Conservation (phyloP, 2,329 filamentous ascomycete genomes). For the Aspergillus felis region DNA sequence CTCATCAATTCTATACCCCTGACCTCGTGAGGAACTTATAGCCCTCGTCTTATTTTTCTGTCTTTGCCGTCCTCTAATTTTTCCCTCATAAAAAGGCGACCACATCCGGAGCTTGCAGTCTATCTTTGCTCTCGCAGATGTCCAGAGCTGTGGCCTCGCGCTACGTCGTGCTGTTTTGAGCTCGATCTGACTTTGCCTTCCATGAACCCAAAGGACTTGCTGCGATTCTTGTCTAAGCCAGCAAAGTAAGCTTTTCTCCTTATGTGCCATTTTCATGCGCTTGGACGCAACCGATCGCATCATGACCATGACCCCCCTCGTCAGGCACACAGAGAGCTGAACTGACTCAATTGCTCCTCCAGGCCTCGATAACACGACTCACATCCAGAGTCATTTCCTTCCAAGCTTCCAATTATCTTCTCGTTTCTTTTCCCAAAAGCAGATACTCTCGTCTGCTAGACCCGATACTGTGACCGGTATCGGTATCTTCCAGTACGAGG, state of each 20-base stretch:
- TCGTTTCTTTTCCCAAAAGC: conserved; percentile 34
- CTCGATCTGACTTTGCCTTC: conserved; percentile 48
- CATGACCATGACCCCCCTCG: background rate
- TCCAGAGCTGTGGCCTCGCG: conserved; percentile 30
- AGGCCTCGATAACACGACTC: conserved; percentile 63
- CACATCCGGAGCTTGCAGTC: conserved; percentile 3
- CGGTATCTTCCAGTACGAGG: conserved; percentile 71
- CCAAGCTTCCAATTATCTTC: conserved; percentile 11
- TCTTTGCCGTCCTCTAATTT: background rate
- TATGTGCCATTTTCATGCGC: background rate
- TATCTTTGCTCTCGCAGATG: conserved; percentile 25
- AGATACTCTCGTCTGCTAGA: conserved; percentile 72
- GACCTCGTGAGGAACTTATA: background rate
- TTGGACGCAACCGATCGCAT: background rate
- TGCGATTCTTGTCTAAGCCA: conserved; percentile 91
- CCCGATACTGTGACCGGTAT: conserved; percentile 83
- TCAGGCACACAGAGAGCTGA: background rate
- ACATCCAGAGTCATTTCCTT: conserved; percentile 20
- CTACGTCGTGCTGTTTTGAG: conserved; percentile 33
- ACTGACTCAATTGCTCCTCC: conserved; percentile 16
- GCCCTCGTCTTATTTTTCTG: background rate
- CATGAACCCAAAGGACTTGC: conserved; percentile 89
- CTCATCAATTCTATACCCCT: background rate
- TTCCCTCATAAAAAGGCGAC: background rate
- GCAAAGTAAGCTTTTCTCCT: conserved; percentile 66